Percentiles rank a stretch among this genome's conserved stretches.
phyloP scores from a whole-genome alignment of 2,329 filamentous ascomycete genomes.

The Westerdykella aurantiaca region DNA sequence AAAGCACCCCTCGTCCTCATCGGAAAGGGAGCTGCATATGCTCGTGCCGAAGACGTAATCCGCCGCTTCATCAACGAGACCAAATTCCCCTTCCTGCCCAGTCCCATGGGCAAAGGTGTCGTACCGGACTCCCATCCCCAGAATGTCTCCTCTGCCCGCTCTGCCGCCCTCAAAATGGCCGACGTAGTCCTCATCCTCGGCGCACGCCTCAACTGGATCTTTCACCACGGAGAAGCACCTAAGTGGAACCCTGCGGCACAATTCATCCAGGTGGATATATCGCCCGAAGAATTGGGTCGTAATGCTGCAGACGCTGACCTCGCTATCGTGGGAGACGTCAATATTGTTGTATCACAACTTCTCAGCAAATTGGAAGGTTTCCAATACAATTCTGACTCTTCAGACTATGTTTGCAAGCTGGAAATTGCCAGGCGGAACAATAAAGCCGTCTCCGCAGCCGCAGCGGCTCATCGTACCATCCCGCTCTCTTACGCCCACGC shows the following conservation, averaged over 20 bases:
- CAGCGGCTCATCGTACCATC: constrained; percentile 36
- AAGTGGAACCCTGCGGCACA: constrained; percentile 48
- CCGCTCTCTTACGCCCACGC: constrained; percentile 49
- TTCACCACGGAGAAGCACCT: constrained; percentile 51
- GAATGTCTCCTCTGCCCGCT: constrained; percentile 50
- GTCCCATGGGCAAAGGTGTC: constrained; percentile 55
- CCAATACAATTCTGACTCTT: constrained; percentile 37
- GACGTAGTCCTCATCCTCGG: constrained; percentile 52
- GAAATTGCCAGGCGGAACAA: constrained; percentile 41
- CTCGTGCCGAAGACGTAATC: constrained; percentile 45
- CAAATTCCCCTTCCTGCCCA: constrained; percentile 51
- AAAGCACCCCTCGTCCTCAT: constrained; percentile 50
- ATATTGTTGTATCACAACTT: constrained; percentile 45
- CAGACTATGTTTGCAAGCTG: constrained; percentile 32
- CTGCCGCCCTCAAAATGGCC: constrained; percentile 47
- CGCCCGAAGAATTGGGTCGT: constrained; percentile 49
- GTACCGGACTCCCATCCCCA: constrained; percentile 49
- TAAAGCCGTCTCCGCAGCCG: constrained; percentile 40
- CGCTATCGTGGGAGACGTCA: constrained; percentile 48
- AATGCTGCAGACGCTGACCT: constrained; percentile 46
- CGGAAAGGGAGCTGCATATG: constrained; percentile 52
- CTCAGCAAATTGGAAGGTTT: constrained; percentile 38
- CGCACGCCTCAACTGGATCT: constrained; percentile 53
- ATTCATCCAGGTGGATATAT: constrained; percentile 53
- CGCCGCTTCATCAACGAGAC: constrained; percentile 43